Base-by-base conservation (phyloP, 2,329 filamentous ascomycete species). In the Rhynchosporium agropyri region DNA sequence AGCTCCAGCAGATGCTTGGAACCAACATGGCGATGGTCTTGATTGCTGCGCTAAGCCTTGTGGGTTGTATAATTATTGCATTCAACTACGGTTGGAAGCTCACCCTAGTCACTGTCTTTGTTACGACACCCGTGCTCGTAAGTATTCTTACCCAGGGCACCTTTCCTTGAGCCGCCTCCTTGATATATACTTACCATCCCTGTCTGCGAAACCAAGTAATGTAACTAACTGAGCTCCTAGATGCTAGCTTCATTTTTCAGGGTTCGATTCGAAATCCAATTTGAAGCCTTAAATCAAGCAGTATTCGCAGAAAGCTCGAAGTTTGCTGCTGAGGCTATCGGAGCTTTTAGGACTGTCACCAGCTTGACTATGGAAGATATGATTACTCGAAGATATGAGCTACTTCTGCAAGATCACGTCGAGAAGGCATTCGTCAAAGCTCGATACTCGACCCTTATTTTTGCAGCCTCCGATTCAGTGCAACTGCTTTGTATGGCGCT, bases 11-110 rank as follows among this genome's bases (percentile, higher is more conserved):
- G 63, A 69, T 84, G 3, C 72, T 84, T 26, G 80, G 81, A 0
- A 69, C 77, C 0, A 83, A 80, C 38, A 73, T 75, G 71, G 79
- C 85, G 1, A 80, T 90, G 67, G 81, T 85, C 2, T 80, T 80
- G 63, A 83, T 87, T 26, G 85, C 87, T 8, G 71, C 89, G 28
- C 88, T 91, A 72, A 88, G 84, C 55, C 75, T 93, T 3, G 69
- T 85, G 8, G 89, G 89, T 0, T 85, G 84, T 7, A 76, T 91
- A 13, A 78, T 82, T 49, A 88, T 93, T 58, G 81, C 88, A 0
- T 92, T 91, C 69, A 79, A 82, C 3, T 91, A 89, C 72, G 88
- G 88, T 1, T 93, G 90, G 90, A 93, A 92, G 73, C 79, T 94
- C 8, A 85, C 87, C 0, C 76, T 92, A 0, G 86, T 93, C 0